Evolutionary conservation across 108 stramenopile species (phyloP).

Genomic region (Skeletonema tropicum): DNA sequence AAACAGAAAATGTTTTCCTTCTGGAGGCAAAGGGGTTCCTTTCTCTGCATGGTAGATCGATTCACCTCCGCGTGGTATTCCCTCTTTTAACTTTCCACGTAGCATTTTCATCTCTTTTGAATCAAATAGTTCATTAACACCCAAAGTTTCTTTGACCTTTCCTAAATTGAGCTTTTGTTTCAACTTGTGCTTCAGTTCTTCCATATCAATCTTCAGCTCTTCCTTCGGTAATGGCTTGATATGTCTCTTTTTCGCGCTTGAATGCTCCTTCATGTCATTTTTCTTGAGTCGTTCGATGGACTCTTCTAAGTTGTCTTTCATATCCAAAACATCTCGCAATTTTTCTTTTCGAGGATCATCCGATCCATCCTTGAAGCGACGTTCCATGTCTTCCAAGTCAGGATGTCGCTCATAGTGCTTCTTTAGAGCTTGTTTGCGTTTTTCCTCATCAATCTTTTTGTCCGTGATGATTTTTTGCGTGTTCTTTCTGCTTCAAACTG

Average conservation of each 20-base stretch:
- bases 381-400: constrained; percentile 12
- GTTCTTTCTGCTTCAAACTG: constrained; percentile 9
- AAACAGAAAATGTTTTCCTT: constrained; percentile 10
- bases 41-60: constrained; percentile 22
- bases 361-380: constrained; percentile 9
- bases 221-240: constrained; percentile 8
- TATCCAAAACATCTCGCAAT: constrained; percentile 15
- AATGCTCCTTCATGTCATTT: constrained; percentile 11
- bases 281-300: constrained; percentile 4
- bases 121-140: constrained; percentile 13
- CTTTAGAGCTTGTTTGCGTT: constrained; percentile 4
- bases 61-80: constrained; percentile 26
- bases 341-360: constrained; percentile 11
- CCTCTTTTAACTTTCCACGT: constrained; percentile 4
- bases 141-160: constrained; percentile 8
- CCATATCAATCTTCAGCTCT: constrained; percentile 16
- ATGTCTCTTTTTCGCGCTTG: constrained; percentile 2
- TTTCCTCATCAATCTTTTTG: neutral
- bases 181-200: constrained; percentile 30
- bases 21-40: constrained; percentile 21
- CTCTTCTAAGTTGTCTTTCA: constrained; percentile 18
- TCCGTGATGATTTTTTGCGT: neutral
- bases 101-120: constrained; percentile 3
- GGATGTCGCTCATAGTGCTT: constrained; percentile 5
- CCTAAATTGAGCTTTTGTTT: constrained; percentile 3